Conservation (phyloP, 73 alveolate genomes). For the Uronychia setigera region DNA sequence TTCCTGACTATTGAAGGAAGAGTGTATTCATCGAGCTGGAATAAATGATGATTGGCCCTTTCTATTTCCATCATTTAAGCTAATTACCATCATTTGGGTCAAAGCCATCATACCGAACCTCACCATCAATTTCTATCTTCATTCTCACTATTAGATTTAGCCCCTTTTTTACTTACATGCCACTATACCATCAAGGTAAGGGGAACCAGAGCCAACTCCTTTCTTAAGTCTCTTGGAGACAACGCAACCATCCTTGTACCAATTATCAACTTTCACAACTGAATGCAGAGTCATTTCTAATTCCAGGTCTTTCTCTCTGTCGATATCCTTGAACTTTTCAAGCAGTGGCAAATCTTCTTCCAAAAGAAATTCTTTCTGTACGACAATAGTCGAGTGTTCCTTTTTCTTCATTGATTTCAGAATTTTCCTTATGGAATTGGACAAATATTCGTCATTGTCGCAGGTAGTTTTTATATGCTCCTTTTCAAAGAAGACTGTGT, state of each 20-base stretch:
- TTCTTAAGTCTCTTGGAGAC: conserved; percentile 34
- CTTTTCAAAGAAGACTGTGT: conserved; percentile 14
- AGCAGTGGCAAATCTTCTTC: conserved; percentile 27
- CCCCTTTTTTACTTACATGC: conserved; percentile 14
- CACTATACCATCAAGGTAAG: conserved; percentile 47
- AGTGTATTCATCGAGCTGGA: conserved; percentile 47
- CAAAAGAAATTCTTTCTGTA: conserved; percentile 9
- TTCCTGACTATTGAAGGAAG: conserved; percentile 56
- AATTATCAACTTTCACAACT: conserved; percentile 53
- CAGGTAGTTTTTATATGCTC: conserved; percentile 7
- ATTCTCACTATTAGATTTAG: conserved; percentile 11
- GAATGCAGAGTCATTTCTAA: conserved; percentile 26
- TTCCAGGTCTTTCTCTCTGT: conserved; percentile 11
- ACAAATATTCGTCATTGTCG: conserved; percentile 8
- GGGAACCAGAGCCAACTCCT: conserved; percentile 68
- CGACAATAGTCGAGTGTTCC: conserved; percentile 27
- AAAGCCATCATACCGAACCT: conserved; percentile 10
- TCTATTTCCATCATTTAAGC: conserved; percentile 2
- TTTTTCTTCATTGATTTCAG: conserved; percentile 60
- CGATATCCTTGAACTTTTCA: neutral
- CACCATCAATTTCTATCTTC: conserved; percentile 46
- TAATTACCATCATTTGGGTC: conserved; percentile 19
- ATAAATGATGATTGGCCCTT: conserved; percentile 17
- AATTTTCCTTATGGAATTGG: conserved; percentile 28
- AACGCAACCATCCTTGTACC: conserved; percentile 47